phyloP scores from a whole-genome alignment of 1,284 basidiomycete species.

The Pterulicium gracile region DNA sequence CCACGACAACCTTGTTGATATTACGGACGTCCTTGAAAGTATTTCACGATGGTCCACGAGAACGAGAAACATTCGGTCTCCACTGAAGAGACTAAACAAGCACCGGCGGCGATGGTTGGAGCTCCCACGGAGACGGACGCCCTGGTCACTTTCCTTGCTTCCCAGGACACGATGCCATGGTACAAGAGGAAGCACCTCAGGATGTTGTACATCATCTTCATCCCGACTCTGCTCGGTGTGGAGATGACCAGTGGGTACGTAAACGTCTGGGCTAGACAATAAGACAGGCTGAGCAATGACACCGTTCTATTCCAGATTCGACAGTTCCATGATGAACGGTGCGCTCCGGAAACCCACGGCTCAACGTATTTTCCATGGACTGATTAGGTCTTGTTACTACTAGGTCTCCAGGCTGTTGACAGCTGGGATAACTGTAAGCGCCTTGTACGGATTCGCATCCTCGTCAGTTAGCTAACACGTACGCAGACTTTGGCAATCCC shows the following conservation, averaged over 20 bases:
- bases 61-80: too few species aligned
- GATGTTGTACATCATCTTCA: conserved; percentile 35
- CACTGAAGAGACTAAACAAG: too few species aligned
- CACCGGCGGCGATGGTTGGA: too few species aligned
- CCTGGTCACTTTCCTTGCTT: conserved; percentile 31
- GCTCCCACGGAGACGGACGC: conserved; percentile 22
- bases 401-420: conserved; percentile 35
- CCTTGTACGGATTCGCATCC: background rate
- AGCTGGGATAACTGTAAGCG: conserved; percentile 35
- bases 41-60: too few species aligned
- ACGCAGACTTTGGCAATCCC: conserved; percentile 35
- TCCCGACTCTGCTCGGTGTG: conserved; percentile 49
- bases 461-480: background rate
- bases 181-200: conserved; percentile 43
- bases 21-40: too few species aligned
- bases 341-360: too few species aligned
- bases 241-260: conserved; percentile 51
- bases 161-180: conserved; percentile 41
- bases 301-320: conserved; percentile 25
- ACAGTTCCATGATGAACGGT: conserved; percentile 44
- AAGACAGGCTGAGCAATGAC: background rate
- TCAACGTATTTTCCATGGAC: too few species aligned
- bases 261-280: background rate
- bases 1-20: too few species aligned
- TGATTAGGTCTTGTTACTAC: background rate